Evolutionary conservation across 1,284 basidiomycete genomes (phyloP), one percentile per base, ranked within the genome.

Genomic region (Volvariella volvacea): DNA sequence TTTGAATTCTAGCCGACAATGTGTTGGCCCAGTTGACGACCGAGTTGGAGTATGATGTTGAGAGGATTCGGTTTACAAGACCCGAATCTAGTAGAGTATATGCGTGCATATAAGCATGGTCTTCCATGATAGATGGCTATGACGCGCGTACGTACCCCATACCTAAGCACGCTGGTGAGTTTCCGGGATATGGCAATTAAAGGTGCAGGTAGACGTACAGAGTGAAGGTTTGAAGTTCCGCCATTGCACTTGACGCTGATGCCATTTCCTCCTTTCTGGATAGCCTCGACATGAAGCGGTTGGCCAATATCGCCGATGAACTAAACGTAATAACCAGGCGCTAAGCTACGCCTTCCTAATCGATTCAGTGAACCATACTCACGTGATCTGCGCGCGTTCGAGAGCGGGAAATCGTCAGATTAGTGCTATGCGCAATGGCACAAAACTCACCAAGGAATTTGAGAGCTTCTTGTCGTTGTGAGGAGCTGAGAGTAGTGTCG

Each of bases 241-340:
- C 70, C 69, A 41, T 51, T 57, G 54, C 71, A 73, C 34, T 48
- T 65, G 22, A 63, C 67, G 22, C 47, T 51, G 37, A 74, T 69
- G 22, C 58, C 58, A 48, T 73, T 73, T 10, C 68, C 71, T n/a
- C 71, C 71, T 6, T 64, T 56, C 45, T 60, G 62, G 22, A 61
- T 49, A 19, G 62, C 66, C 56, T 74, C 71, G 38, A 70, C 70
- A 49, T 76, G 72, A 31, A 76, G 60, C 4, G 73, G 72, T 50
- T 76, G 73, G 8, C 71, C 67, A 46, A 76, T 70, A 47, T 76
- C 73, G 14, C 74, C 74, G 39, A 76, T 53, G 53, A 76, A 75
- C 70, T 76, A 50, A 28, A 28, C 6, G 25, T 6, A 28, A 28
- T 28, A 6, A n/a, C n/a, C n/a, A n/a, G n/a, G n/a, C n/a, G n/a